Base-by-base conservation (phyloP, 2,329 filamentous ascomycete genomes). In the Reticulascus tulasneorum region DNA sequence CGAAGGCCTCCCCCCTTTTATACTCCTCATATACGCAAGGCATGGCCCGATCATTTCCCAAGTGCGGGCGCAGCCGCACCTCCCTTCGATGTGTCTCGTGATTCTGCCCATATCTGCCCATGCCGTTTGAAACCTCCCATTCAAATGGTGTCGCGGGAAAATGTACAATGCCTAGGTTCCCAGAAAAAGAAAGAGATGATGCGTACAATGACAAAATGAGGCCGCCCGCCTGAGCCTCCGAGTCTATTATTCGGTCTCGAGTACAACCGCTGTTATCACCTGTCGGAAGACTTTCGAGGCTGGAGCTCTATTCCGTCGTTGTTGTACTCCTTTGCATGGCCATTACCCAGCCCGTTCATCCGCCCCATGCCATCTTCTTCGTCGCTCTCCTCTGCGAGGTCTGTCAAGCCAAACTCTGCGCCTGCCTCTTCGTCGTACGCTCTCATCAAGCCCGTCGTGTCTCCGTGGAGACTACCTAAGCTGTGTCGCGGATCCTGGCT, bases 381-480 rank as follows among this genome's bases (percentile, higher is more conserved):
- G 20, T 86, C 83, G 47, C 75, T 84, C 44, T 93, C 86, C 47
- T 90, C 85, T 3, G 84, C 75, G 24, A 96, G 67, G 50, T 95
- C 87, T 11, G 79, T 78, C 29, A 97, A 69, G 25, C 86, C 86
- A 45, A 94, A 87, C 6, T 77, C 79, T 26, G 73, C 74, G 28
- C 72, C 73, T 50, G 85, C 80, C 57, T 96, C 90, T 42, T 93
- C 80, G 51, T 97, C 91, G 52, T 95, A 96, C 9, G 82, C 84
- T 43, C 84, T 84, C 60, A 97, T 95, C 17, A 97, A 70, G 5
- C 86, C 86, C 47, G 90, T 82, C 36, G 86, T 76, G 50, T 93
- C 88, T 23, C 78, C 77, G 42, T 75, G 73, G 39, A 71, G 77
- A 53, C 77, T 77, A 54, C 79, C 78, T 30, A 77, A 72, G 51